Percentiles rank a stretch among this genome's conserved stretches.
Evolutionary conservation across 441 rosid genomes (phyloP).

Genomic region (Raphanus hybrid): DNA sequence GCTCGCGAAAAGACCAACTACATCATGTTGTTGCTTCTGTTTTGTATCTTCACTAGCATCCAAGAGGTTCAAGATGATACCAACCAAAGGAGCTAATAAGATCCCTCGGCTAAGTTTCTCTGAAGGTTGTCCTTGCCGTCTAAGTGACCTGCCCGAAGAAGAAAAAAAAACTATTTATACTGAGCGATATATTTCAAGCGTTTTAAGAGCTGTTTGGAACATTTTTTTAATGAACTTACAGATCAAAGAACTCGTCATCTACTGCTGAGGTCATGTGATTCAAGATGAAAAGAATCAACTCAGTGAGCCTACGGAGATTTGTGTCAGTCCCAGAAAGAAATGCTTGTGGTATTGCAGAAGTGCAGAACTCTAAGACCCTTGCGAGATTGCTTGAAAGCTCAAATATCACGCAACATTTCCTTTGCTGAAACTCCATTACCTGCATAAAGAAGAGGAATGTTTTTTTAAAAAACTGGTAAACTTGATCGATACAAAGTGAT

Average conservation of each 20-base stretch:
- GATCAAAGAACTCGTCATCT: conserved; percentile 90
- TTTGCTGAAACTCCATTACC: conserved; percentile 86
- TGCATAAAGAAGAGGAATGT: conserved; percentile 34
- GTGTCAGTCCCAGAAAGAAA: conserved; percentile 86
- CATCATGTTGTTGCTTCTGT: conserved; percentile 60
- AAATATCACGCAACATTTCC: conserved; percentile 88
- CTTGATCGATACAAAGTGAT: neutral
- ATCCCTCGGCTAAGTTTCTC: conserved; percentile 86
- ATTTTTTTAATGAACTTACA: conserved; percentile 59
- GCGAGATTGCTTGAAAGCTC: conserved; percentile 97
- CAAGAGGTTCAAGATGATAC: conserved; percentile 88
- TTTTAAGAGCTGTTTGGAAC: conserved; percentile 16
- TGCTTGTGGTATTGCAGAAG: conserved; percentile 82
- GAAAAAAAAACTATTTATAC: no score
- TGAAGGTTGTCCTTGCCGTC: conserved; percentile 72
- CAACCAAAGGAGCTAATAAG: conserved; percentile 88
- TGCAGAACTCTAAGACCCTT: conserved; percentile 93
- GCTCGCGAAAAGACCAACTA: conserved; percentile 77
- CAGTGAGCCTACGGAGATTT: conserved; percentile 92
- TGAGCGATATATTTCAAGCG: neutral
- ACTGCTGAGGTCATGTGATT: conserved; percentile 84
- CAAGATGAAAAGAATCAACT: conserved; percentile 82
- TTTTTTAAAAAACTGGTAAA: conserved; percentile 4
- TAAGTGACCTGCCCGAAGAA: conserved; percentile 65
- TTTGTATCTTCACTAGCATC: conserved; percentile 60